Evolutionary conservation across 2,329 filamentous ascomycete genomes (phyloP).

Genomic region (Fusarium avenaceum): DNA sequence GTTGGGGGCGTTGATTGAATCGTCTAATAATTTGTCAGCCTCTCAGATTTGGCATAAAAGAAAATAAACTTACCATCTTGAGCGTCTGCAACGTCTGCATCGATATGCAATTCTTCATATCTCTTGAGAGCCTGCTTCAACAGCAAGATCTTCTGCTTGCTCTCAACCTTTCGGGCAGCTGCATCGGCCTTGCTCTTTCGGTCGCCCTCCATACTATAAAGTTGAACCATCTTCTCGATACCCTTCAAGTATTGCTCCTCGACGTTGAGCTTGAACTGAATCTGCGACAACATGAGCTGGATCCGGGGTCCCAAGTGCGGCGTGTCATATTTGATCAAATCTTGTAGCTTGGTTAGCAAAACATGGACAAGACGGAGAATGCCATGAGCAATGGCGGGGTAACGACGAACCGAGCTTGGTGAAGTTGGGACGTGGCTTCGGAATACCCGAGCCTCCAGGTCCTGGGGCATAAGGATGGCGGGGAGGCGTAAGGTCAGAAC

Average conservation of each 20-base stretch:
- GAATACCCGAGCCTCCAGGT: constrained; percentile 73
- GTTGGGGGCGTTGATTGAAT: constrained; percentile 95
- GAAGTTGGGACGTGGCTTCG: constrained; percentile 88
- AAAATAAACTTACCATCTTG: constrained; percentile 76
- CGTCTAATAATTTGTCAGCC: constrained; percentile 70
- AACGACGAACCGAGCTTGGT: constrained; percentile 86
- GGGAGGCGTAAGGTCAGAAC: constrained; percentile 82
- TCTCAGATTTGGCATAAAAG: background rate
- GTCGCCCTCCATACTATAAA: constrained; percentile 98
- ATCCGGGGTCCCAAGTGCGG: constrained; percentile 95
- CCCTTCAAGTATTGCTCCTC: constrained; percentile 99
- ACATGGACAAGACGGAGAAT: constrained; percentile 5
- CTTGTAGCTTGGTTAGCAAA: constrained; percentile 61
- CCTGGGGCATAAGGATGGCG: constrained; percentile 81
- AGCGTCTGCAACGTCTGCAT: constrained; percentile 83
- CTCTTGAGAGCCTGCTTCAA: constrained; percentile 95
- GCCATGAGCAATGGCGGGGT: constrained; percentile 10
- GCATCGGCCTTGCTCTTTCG: constrained; percentile 95
- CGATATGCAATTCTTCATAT: constrained; percentile 97
- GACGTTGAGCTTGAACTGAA: constrained; percentile 98
- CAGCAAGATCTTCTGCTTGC: constrained; percentile 96
- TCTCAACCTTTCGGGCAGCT: constrained; percentile 89
- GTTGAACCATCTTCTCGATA: constrained; percentile 98
- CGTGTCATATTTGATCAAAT: constrained; percentile 98
- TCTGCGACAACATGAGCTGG: constrained; percentile 97